phyloP scores from a whole-genome alignment of 2,329 filamentous ascomycete species.

The Aspergillus sp. region DNA sequence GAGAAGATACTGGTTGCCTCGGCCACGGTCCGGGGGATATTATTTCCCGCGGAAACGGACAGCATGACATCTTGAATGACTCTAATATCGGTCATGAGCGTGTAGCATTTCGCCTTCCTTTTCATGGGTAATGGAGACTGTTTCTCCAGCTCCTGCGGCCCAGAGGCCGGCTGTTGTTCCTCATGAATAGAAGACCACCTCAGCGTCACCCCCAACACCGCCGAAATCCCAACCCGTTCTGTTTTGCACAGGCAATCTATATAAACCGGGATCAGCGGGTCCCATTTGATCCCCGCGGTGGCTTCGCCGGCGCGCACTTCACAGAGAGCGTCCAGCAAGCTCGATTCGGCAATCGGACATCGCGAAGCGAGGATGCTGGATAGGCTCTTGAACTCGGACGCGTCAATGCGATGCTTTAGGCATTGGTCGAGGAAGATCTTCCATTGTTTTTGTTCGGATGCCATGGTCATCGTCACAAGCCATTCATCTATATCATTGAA shows the following conservation, averaged over 20 bases:
- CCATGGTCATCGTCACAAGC: conserved; percentile 9
- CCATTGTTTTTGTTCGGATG: conserved; percentile 32
- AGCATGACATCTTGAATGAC: conserved; percentile 36
- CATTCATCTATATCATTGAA: no score
- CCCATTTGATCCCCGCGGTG: conserved; percentile 29
- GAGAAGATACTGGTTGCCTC: conserved; percentile 28
- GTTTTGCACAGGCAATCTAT: conserved; percentile 31
- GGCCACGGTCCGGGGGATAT: conserved; percentile 19
- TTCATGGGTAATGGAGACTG: not conserved
- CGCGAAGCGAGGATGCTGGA: conserved; percentile 26
- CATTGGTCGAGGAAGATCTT: conserved; percentile 30
- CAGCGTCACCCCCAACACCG: conserved; percentile 26
- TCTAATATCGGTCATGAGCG: conserved; percentile 36
- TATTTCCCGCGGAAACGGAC: conserved; percentile 27
- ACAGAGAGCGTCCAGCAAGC: conserved; percentile 29
- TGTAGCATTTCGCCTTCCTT: conserved; percentile 16
- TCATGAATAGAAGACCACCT: conserved; percentile 29
- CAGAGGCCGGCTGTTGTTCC: conserved; percentile 2
- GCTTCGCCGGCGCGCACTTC: conserved; percentile 25
- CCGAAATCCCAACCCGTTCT: conserved; percentile 25
- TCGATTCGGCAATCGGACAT: conserved; percentile 22
- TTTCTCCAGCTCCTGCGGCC: no score
- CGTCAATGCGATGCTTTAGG: conserved; percentile 30
- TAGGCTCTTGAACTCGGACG: conserved; percentile 30
- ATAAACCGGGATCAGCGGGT: conserved; percentile 36